These are phyloP conservation scores for Thielaviopsis euricoi DNA, from an alignment of 2,329 filamentous ascomycete genomes.

Conservation along the genomic window DNA sequence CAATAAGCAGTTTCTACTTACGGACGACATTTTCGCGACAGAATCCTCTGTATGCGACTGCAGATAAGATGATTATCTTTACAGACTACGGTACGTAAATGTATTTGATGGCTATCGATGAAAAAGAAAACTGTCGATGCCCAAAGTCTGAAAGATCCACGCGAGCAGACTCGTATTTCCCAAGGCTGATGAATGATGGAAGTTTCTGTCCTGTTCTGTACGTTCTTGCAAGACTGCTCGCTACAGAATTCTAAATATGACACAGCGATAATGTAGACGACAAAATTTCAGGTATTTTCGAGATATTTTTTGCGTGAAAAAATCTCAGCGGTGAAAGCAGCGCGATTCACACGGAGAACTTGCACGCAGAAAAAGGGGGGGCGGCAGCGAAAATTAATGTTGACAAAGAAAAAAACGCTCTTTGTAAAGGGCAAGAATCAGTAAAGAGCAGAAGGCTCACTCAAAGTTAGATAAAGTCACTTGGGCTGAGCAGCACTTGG, in stretches of 20 bases:
- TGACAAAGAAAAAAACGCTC: background rate
- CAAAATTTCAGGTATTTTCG: background rate
- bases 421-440: background rate
- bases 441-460: background rate
- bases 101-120: background rate
- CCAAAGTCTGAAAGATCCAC: background rate
- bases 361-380: background rate
- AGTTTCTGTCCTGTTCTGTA: background rate
- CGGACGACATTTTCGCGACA: slow-evolving; percentile 5
- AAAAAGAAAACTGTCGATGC: background rate
- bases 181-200: background rate
- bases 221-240: background rate
- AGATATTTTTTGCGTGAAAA: background rate
- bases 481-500: background rate
- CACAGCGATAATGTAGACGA: background rate
- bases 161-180: background rate
- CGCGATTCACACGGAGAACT: background rate
- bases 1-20: background rate
- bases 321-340: background rate
- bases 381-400: background rate
- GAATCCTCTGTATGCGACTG: background rate
- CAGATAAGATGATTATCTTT: background rate
- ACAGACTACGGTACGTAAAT: background rate
- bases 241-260: background rate
- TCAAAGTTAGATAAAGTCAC: background rate